phyloP scores from a whole-genome alignment of 345 rosid genomes.

The Cardamine resedifolia region DNA sequence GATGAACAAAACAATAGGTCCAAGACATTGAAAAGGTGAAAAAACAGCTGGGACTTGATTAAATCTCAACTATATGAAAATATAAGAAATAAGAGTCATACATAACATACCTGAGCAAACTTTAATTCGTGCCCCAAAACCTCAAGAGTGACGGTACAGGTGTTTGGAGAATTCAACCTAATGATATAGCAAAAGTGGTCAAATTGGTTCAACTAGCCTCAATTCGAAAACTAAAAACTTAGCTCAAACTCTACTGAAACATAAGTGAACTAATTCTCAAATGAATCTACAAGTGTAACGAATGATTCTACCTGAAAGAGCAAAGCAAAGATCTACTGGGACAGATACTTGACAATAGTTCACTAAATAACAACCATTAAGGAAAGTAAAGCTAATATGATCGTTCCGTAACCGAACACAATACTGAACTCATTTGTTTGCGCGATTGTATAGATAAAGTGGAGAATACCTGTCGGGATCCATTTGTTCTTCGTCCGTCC shows the following conservation, averaged over 20 bases:
- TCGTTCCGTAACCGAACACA: constrained; percentile 14
- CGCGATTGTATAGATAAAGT: background rate
- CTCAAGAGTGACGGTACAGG: constrained; percentile 62
- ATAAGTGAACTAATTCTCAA: background rate
- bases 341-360: background rate
- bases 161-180: constrained; percentile 86
- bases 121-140: constrained; percentile 71
- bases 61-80: background rate
- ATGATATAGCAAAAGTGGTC: background rate
- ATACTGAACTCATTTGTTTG: background rate
- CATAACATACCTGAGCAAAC: constrained; percentile 73
- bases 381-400: constrained; percentile 1
- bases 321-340: constrained; percentile 17
- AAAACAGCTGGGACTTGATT: background rate
- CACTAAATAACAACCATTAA: background rate
- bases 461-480: constrained; percentile 37
- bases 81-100: constrained; percentile 8
- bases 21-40: background rate
- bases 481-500: constrained; percentile 29
- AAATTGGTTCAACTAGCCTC: background rate
- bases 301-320: constrained; percentile 10
- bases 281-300: background rate
- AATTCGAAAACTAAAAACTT: background rate
- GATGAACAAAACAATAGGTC: background rate
- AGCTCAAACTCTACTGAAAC: too few relatives aligned